Conservation (phyloP, 805 yeast species). For the Candida sonorensis region DNA sequence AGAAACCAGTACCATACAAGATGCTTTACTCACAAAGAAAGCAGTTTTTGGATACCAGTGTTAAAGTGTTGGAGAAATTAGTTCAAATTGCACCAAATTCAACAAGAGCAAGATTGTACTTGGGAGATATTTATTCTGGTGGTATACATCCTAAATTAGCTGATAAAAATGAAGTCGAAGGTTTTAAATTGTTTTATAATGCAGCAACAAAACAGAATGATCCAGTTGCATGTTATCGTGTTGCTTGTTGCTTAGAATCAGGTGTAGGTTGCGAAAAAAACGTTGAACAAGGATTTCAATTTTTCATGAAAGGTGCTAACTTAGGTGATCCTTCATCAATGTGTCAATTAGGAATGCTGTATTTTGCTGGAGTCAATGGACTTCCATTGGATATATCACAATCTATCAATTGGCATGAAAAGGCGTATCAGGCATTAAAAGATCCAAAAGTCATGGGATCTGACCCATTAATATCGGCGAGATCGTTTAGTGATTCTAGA, state of each 20-base stretch:
- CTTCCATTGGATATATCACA: constrained; percentile 20
- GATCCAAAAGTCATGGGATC: constrained; percentile 21
- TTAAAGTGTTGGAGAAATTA: constrained; percentile 53
- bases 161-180: constrained; percentile 50
- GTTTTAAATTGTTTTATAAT: constrained; percentile 51
- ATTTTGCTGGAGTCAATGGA: constrained; percentile 35
- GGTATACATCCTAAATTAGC: constrained; percentile 39
- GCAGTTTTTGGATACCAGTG: constrained; percentile 49
- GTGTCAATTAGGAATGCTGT: constrained; percentile 67
- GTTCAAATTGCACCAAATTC: constrained; percentile 38
- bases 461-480: constrained; percentile 27
- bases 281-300: constrained; percentile 39
- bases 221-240: constrained; percentile 57
- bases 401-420: constrained; percentile 23
- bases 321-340: constrained; percentile 57
- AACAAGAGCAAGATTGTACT: constrained; percentile 49
- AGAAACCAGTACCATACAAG: constrained; percentile 32
- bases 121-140: constrained; percentile 56
- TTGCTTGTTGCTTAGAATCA: constrained; percentile 66
- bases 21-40: constrained; percentile 46
- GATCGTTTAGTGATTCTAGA: constrained; percentile 28
- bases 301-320: constrained; percentile 56
- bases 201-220: constrained; percentile 51
- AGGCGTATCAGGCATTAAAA: constrained; percentile 21
- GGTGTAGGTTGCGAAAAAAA: constrained; percentile 48